These are phyloP conservation scores for Helichrysum umbraculigerum DNA, from an alignment of 129 eudicot species.

Conservation along the genomic window DNA sequence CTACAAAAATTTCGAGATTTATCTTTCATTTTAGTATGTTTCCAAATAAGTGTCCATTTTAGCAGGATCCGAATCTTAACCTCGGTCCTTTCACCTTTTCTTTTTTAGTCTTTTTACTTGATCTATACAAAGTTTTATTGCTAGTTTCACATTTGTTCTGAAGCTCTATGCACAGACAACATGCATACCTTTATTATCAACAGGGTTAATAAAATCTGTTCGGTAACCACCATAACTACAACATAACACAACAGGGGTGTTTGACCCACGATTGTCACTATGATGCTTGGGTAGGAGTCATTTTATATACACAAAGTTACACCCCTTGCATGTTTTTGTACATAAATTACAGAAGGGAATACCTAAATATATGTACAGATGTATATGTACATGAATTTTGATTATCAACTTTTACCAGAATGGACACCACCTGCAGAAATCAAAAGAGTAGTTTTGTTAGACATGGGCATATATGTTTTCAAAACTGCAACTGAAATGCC, in stretches of 20 bases:
- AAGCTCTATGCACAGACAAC: too few relatives aligned
- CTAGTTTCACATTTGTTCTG: too few relatives aligned
- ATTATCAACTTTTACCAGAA: conserved; percentile 33
- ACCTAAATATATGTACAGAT: conserved; percentile 34
- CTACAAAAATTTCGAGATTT: too few relatives aligned
- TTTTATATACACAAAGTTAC: background rate
- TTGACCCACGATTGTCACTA: background rate
- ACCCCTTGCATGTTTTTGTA: conserved; percentile 23
- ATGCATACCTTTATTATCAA: background rate
- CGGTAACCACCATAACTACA: background rate
- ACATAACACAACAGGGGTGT: background rate
- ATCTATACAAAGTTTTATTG: too few relatives aligned
- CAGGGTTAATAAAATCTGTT: background rate
- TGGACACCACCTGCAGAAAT: conserved; percentile 47
- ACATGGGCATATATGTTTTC: background rate
- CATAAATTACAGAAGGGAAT: conserved; percentile 29
- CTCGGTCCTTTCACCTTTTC: too few relatives aligned
- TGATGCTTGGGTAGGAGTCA: background rate
- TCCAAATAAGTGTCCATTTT: too few relatives aligned
- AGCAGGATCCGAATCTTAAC: too few relatives aligned
- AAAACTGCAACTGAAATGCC: background rate
- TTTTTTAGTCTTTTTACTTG: too few relatives aligned
- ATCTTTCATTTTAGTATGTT: too few relatives aligned
- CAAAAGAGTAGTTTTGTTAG: background rate
- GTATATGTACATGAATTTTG: conserved; percentile 16